phyloP scores from a whole-genome alignment of 176 grass and related monocot species.

The Chloris gayana region DNA sequence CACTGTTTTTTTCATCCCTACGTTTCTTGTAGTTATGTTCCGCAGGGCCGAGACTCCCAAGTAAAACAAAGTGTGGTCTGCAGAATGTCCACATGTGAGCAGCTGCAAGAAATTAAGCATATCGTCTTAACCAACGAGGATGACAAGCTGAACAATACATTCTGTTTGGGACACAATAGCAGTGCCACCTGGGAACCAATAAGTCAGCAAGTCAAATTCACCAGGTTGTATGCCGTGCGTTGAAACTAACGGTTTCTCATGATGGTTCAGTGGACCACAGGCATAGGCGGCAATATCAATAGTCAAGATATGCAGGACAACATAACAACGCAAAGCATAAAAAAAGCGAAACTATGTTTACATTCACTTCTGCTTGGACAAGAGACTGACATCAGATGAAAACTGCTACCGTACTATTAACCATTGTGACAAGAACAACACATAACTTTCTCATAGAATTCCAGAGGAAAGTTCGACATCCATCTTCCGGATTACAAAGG shows the following conservation, averaged over 20 bases:
- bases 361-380: conserved; percentile 29
- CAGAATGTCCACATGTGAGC: neutral
- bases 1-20: too few species aligned
- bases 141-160: neutral
- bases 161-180: neutral
- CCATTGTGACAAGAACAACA: neutral
- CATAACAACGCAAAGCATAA: neutral
- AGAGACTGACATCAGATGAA: conserved; percentile 9
- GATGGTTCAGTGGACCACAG: neutral
- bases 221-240: neutral
- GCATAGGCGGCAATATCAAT: neutral
- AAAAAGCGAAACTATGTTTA: conserved; percentile 6
- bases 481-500: conserved; percentile 28
- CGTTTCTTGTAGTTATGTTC: neutral
- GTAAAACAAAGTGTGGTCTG: neutral
- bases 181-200: neutral
- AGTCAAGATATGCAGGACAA: neutral
- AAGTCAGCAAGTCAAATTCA: conserved; percentile 12
- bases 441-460: neutral
- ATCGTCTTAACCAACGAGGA: neutral
- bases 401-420: neutral
- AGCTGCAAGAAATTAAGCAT: neutral
- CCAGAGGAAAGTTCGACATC: neutral
- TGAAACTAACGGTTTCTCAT: neutral
- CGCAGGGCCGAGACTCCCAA: neutral